A percentile compares a stretch with the other conserved stretches of the same genome.
Evolutionary conservation across 768 basidiomycete genomes (phyloP).

Genomic region (Leucocoprinus birnbaumii): DNA sequence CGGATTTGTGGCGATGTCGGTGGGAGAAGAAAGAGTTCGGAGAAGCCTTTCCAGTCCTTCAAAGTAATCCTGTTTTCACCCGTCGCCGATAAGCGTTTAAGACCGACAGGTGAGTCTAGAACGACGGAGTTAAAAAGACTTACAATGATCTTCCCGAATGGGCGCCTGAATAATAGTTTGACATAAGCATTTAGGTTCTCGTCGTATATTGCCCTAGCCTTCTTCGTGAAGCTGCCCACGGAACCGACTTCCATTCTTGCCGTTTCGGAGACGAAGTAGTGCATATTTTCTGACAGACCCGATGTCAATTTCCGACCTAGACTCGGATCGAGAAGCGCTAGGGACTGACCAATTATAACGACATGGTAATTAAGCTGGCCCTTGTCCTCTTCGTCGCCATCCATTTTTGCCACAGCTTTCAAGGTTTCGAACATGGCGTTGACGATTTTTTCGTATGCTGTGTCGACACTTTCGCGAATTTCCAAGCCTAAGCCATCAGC

Average conservation of each 20-base stretch:
- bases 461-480: constrained; percentile 73
- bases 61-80: constrained; percentile 78
- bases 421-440: constrained; percentile 89
- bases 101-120: neutral
- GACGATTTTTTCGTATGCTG: constrained; percentile 85
- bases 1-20: constrained; percentile 71
- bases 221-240: constrained; percentile 57
- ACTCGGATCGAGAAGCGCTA: neutral
- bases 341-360: constrained; percentile 79
- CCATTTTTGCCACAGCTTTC: constrained; percentile 95
- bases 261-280: constrained; percentile 85
- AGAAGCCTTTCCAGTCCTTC: constrained; percentile 86
- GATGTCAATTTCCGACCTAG: neutral
- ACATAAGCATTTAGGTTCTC: constrained; percentile 88
- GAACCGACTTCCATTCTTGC: constrained; percentile 66
- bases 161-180: constrained; percentile 80
- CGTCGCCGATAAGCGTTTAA: neutral
- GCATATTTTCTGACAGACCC: constrained; percentile 82
- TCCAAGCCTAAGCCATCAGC: constrained; percentile 71
- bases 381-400: constrained; percentile 92
- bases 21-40: constrained; percentile 48
- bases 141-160: constrained; percentile 86
- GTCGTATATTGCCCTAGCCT: constrained; percentile 82
- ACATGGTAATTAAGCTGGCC: constrained; percentile 97
- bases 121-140: constrained; percentile 23